phyloP scores from a whole-genome alignment of 139 green algal genomes.

The Chlorella vulgaris region DNA sequence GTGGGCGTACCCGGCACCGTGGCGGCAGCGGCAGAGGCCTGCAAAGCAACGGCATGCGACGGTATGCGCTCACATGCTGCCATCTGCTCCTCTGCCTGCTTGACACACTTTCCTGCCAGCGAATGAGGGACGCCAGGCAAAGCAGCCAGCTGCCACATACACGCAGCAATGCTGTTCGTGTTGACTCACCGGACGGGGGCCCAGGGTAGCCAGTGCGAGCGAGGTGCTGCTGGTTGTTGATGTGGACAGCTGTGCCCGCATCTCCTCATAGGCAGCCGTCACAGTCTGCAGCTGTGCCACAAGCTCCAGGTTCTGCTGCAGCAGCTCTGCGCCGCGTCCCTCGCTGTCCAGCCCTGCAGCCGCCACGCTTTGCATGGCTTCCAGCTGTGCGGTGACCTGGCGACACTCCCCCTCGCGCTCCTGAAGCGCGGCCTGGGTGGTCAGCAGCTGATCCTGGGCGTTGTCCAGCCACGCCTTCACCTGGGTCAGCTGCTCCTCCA shows the following conservation, averaged over 20 bases:
- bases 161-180: background rate
- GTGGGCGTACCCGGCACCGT: conserved; percentile 12
- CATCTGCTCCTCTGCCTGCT: too few relatives aligned
- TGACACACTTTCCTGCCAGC: too few relatives aligned
- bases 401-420: conserved; percentile 30
- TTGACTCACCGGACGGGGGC: background rate
- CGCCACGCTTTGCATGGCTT: background rate
- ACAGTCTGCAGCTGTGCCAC: conserved; percentile 19
- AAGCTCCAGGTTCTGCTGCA: conserved; percentile 30
- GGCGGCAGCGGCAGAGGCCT: conserved; percentile 14
- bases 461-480: conserved; percentile 27
- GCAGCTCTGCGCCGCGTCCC: background rate
- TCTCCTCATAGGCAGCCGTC: conserved; percentile 11
- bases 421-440: conserved; percentile 28
- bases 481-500: conserved; percentile 22
- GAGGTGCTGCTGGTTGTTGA: background rate
- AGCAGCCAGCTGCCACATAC: background rate
- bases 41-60: background rate
- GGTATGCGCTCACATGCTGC: too few relatives aligned
- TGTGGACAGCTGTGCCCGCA: conserved; percentile 7
- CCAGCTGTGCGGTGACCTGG: conserved; percentile 1
- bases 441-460: conserved; percentile 30
- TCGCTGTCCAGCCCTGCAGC: background rate
- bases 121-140: too few relatives aligned
- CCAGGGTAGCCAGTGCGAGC: background rate